A percentile compares a stretch with the other conserved stretches of the same genome.
phyloP scores from a whole-genome alignment of 2,329 filamentous ascomycete genomes.

The Penicillium oxalicum region DNA sequence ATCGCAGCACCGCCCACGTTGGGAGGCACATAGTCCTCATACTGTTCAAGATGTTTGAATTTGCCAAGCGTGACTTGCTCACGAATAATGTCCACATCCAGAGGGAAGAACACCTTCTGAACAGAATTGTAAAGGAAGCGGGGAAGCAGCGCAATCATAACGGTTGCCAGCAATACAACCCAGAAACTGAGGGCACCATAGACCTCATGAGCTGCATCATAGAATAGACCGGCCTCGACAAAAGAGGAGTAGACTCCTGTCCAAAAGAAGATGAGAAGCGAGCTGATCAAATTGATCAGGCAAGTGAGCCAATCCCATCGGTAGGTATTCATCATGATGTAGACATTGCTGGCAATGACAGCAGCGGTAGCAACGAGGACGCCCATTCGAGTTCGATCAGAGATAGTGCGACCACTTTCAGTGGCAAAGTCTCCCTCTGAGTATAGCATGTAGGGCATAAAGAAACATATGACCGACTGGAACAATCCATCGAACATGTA shows the following conservation, averaged over 20 bases:
- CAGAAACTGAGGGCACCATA: constrained; percentile 82
- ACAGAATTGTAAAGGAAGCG: constrained; percentile 79
- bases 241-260: constrained; percentile 77
- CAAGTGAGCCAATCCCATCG: constrained; percentile 97
- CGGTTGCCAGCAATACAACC: constrained; percentile 72
- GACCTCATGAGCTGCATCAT: constrained; percentile 68
- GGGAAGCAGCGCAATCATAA: constrained; percentile 77
- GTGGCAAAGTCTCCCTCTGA: constrained; percentile 62
- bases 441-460: constrained; percentile 81
- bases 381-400: constrained; percentile 78
- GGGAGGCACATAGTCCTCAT: constrained; percentile 48
- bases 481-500: constrained; percentile 96
- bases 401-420: constrained; percentile 66
- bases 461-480: constrained; percentile 90
- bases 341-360: constrained; percentile 83
- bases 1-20: constrained; percentile 34
- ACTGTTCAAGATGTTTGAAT: constrained; percentile 66
- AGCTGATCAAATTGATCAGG: constrained; percentile 73
- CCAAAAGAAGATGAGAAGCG: constrained; percentile 89
- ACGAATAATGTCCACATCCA: constrained; percentile 90
- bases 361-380: constrained; percentile 79
- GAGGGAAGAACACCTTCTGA: constrained; percentile 90
- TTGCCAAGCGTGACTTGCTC: constrained; percentile 81
- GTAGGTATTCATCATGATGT: constrained; percentile 94
- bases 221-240: constrained; percentile 58